Evolutionary conservation across 495 filamentous ascomycete species (phyloP).

Genomic region (Letharia columbiana): DNA sequence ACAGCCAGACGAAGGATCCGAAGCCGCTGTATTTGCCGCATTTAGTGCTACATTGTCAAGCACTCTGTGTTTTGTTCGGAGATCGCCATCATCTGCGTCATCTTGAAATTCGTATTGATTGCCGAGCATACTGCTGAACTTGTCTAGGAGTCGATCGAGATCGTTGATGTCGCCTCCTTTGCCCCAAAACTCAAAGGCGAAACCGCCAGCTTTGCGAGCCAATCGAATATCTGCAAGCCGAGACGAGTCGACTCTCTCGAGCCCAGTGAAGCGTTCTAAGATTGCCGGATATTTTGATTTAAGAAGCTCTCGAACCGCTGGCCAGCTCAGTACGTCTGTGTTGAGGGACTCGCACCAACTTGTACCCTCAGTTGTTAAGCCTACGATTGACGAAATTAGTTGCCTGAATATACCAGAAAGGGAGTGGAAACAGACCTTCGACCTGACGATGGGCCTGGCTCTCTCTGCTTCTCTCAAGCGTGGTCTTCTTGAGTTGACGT

Average conservation of each 20-base stretch:
- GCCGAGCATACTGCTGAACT: slow-evolving; percentile 19
- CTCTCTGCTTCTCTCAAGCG: slow-evolving; percentile 12
- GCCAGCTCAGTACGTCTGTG: slow-evolving; percentile 21
- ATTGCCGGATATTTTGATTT: slow-evolving; percentile 12
- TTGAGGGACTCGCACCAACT: slow-evolving; percentile 24
- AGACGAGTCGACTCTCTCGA: slow-evolving; percentile 18
- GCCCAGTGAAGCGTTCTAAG: slow-evolving; percentile 17
- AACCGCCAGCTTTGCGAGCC: slow-evolving; percentile 25
- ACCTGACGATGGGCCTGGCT: slow-evolving; percentile 11
- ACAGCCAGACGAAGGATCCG: background rate
- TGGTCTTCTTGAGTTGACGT: slow-evolving; percentile 17
- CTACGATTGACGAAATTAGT: background rate
- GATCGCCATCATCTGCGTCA: slow-evolving; percentile 3
- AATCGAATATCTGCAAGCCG: slow-evolving; percentile 23
- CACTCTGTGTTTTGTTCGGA: slow-evolving; percentile 13
- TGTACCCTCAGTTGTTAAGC: slow-evolving; percentile 19
- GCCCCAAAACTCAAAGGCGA: slow-evolving; percentile 27
- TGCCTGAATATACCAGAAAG: background rate
- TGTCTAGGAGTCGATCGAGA: slow-evolving; percentile 19
- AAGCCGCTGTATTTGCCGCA: slow-evolving; percentile 7
- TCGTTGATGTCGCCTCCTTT: slow-evolving; percentile 26
- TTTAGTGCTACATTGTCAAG: slow-evolving; percentile 11
- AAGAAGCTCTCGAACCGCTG: slow-evolving; percentile 22
- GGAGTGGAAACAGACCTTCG: slow-evolving; percentile 8
- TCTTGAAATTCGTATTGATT: slow-evolving; percentile 4